Base-by-base conservation (phyloP, 1,139 yeast genomes). In the Zygotorulaspora mrakii region DNA sequence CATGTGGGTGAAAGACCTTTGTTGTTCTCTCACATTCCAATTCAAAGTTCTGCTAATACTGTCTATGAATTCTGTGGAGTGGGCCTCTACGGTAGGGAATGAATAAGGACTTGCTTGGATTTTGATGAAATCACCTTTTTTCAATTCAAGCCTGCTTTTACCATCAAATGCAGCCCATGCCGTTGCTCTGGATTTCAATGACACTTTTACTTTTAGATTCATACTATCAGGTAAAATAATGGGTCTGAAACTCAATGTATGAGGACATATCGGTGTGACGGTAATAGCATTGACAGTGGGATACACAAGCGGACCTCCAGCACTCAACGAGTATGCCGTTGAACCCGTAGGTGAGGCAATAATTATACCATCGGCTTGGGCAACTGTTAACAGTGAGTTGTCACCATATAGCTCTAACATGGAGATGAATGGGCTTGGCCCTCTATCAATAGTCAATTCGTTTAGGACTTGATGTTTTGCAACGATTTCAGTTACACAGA, bases 101-200 rank as follows among this genome's bases (percentile, higher is more conserved):
- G 94, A 88, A 64, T 74, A 86, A 20, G 86, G 85, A 37, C 86
- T 76, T 1, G 94, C 94, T 38, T 76, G 77, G 10, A 86, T 74
- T 0, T 86, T 78, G 14, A 86, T 87, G 53, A 82, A 85, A 57
- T 82, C 84, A 3, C 95, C 94, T 43, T 76, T 77, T 24, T 66
- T 61, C 36, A 86, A 62, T 55, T 85, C 91, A 1, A 82, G 78
- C 26, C 94, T 67, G 11, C 77, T 77, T 46, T 88, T 77, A 5
- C 96, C 96, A 61, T 87, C 96, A 57, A 87, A 86, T 3, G 94
- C 79, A 0, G 91, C 89, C 94, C 94, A 86, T 0, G 95, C 95
- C 0, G 91, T 81, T 2, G 76, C 67, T 38, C 95, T 65, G 42
- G 86, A 77, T 31, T 76, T 66, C 30, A 64, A 54, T 0, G 95